Evolutionary conservation across 108 stramenopile genomes (phyloP), one percentile per base, ranked within the genome.

Genomic region (Nitzschia putrida): DNA sequence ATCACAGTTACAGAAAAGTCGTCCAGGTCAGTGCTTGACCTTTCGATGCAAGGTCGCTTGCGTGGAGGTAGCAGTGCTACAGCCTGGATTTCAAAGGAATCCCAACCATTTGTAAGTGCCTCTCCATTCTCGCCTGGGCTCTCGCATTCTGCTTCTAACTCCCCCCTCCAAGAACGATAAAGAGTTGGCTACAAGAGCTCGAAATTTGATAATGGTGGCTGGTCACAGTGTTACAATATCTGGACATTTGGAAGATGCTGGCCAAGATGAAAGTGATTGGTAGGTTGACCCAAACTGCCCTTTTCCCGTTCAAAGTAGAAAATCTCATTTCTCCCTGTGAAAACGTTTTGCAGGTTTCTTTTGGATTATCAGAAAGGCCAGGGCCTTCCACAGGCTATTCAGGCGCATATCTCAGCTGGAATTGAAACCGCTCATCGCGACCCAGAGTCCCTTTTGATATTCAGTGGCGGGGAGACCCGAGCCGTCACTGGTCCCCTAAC

Each of bases 401-500:
- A 91, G 22, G 88, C 73, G 8, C 98, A 99, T 71, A 97, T 98
- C 50, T 66, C 71, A 57, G 84, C 84, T 0, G 98, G 96, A 8
- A 87, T 98, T 34, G 66, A 77, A 57, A 72, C 85, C 44, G 90
- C 96, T 10, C 51, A 69, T 8, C 37, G 74, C 10, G 95, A 97
- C 79, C 82, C 90, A 45, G 47, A 76, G 0, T 70, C 94, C 16
- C 78, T 99, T 45, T 69, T 99, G 22, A 72, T 99, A 0, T 97
- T 99, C 79, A 81, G 80, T 66, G 98, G 98, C 16, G 98, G 98
- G 0, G 88, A 97, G 71, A 99, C 98, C 24, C 49, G 98, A 66
- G 80, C 81, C 8, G 68, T 73, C 34, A 94, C 90, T 23, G 98
- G 97, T 12, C 94, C 94, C 0, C 66, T 84, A 12, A 85, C 86